Base-by-base conservation (phyloP, 305 asterid species). In the Fraxinus platypoda region DNA sequence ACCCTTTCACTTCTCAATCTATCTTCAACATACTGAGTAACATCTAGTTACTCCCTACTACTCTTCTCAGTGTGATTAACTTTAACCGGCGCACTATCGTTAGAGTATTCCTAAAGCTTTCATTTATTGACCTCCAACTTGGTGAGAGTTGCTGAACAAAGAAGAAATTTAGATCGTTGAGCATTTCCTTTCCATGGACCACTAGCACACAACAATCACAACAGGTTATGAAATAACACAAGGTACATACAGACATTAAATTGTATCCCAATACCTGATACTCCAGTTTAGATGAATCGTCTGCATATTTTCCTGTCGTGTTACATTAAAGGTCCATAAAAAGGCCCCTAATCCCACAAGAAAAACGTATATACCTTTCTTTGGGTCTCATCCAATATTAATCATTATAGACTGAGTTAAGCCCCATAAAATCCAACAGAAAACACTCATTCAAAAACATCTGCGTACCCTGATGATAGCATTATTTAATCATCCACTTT, bases 351-450 rank as follows among this genome's bases (percentile, higher is more conserved):
- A 34, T 38, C 38, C 21, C 3, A 7, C 43, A 43, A 78, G 68
- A 68, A 43, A 71, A 79, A 66, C 17, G 12, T 8, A 2, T 37
- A 26, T 4, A 62, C 13, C 31, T 62, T 15, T 75, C 33, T 28
- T 19, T 76, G 79, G 8, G 34, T 68, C 59, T 66, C 12, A 75
- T 75, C 37, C 38, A 59, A 38, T 38, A 66, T 25, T 66, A 28
- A 70, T 66, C 74, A 25, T 25, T 26, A 26, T 57, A 81, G 3
- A 59, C 11, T 2, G 62, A 81, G 68, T 54, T n/a, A 12, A 72
- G 37, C 38, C 72, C 34, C 77, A 43, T 31, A 34, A 80, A 72
- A 37, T 80, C 62, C 59, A 77, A 72, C 21, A 80, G 78, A 80
- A 57, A 30, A 41, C 54, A 49, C 54, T 72, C 37, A 30, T 72